Conservation (phyloP, 1,284 basidiomycete species). For the Tylopilus sp. region DNA sequence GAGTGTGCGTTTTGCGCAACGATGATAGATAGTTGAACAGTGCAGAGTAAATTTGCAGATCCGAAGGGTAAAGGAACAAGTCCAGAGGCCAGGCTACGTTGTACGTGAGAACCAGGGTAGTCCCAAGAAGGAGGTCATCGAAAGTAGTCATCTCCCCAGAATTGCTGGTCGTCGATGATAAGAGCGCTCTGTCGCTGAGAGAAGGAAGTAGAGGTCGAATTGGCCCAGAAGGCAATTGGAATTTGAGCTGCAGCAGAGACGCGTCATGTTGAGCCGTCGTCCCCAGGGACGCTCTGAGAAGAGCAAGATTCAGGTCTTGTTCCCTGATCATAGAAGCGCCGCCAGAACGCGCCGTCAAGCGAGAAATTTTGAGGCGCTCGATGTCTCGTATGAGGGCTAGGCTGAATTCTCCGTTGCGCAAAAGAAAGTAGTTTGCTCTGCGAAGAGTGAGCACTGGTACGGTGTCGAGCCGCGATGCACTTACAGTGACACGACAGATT, state of each 20-base stretch:
- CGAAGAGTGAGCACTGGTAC: constrained; percentile 21
- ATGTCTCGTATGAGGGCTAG: constrained; percentile 78
- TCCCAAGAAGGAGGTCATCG: constrained; percentile 74
- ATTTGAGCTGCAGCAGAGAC: constrained; percentile 62
- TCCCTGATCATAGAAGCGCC: constrained; percentile 75
- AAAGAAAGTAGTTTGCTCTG: constrained; percentile 79
- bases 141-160: constrained; percentile 50
- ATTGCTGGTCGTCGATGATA: constrained; percentile 31
- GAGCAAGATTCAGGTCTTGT: constrained; percentile 77
- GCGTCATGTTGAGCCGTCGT: constrained; percentile 80
- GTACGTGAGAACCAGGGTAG: constrained; percentile 65
- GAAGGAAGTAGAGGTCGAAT: constrained; percentile 72
- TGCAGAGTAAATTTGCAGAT: constrained; percentile 69
- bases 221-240: constrained; percentile 72
- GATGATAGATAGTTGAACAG: constrained; percentile 82
- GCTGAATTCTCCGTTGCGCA: constrained; percentile 83
- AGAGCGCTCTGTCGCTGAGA: constrained; percentile 40
- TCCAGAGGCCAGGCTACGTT: constrained; percentile 81
- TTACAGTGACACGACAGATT: constrained; percentile 67
- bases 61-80: constrained; percentile 75
- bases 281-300: constrained; percentile 77
- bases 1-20: constrained; percentile 74
- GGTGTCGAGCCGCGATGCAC: constrained; percentile 25
- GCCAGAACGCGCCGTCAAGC: constrained; percentile 62
- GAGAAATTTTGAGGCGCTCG: constrained; percentile 70